Base-by-base conservation (phyloP, 1,139 yeast genomes). In the Debaryomyces sp. region DNA sequence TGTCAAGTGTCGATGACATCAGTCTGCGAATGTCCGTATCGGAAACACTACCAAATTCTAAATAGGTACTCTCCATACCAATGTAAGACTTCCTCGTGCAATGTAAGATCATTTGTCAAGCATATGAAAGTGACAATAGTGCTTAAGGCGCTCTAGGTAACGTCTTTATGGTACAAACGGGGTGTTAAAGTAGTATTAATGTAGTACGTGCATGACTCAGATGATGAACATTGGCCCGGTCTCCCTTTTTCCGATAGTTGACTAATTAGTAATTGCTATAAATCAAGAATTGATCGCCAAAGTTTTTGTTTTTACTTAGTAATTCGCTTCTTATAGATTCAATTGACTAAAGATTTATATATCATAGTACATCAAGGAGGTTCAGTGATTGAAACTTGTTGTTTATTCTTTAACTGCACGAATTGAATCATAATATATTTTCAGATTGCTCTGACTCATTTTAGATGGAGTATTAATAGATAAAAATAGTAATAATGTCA, bases 401-500 rank as follows among this genome's bases (percentile, higher is more conserved):
- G 29, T 13, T n/a, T 37, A 37, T 37, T 8, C 24, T 23, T 37
- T 15, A 15, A 24, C 24, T 37, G 29, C 10, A 30, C 17, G 18
- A 41, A 41, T 41, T 41, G 22, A 23, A 37, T 12, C 30, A 24
- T 37, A 13, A 23, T 24, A 35, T n/a, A n/a, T 23, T 37, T 26
- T 37, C 21, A 22, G 30, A 9, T 15, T 24, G 5, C 9, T 24
- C 30, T 37, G 41, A 24, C 30, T 26, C 41, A 37, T 37, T 37
- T 23, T 27, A 27, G 4, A 24, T 12, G 29, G 36, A 35, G n/a
- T 17, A 37, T 29, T 36, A 37, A 44, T 22, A 21, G 32, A 32
- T 34, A 34, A 21, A 35, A 21, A 27, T 23, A 23, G 15, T 26
- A 15, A 44, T 23, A 36, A 55, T 55, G 58, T 49, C 56, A 30